Evolutionary conservation across 73 alveolate genomes (phyloP).

Genomic region (Paramecium biaurelia): DNA sequence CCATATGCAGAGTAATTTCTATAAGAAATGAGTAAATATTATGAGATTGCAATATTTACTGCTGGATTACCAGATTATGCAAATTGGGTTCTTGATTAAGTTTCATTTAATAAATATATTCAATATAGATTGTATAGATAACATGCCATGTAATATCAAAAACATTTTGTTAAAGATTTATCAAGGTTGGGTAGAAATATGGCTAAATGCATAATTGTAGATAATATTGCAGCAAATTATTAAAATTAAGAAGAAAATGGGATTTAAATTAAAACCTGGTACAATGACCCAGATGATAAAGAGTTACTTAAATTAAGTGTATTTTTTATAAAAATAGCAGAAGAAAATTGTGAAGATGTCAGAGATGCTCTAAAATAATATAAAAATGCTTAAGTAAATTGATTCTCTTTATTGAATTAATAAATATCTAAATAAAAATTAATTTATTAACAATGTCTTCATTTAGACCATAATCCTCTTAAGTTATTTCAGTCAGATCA

Average conservation of each 20-base stretch:
- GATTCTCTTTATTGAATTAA: background rate
- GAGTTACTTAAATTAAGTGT: slow-evolving; percentile 89
- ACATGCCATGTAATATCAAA: slow-evolving; percentile 90
- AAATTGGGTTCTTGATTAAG: slow-evolving; percentile 87
- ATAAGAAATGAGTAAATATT: slow-evolving; percentile 86
- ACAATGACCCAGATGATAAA: slow-evolving; percentile 87
- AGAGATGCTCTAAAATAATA: slow-evolving; percentile 82
- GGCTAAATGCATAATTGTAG: slow-evolving; percentile 88
- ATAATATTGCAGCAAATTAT: slow-evolving; percentile 95
- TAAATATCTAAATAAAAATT: background rate
- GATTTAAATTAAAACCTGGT: slow-evolving; percentile 92
- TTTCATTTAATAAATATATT: slow-evolving; percentile 77
- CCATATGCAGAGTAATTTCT: slow-evolving; percentile 91
- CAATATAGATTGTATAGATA: slow-evolving; percentile 87
- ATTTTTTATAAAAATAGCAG: slow-evolving; percentile 82
- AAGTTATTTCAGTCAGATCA: background rate
- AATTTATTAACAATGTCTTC: background rate
- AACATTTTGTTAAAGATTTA: slow-evolving; percentile 88
- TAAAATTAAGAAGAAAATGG: slow-evolving; percentile 93
- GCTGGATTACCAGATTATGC: slow-evolving; percentile 98
- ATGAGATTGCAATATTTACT: slow-evolving; percentile 96
- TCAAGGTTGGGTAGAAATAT: slow-evolving; percentile 93
- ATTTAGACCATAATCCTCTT: background rate
- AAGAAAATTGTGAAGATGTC: slow-evolving; percentile 86
- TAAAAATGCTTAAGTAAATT: background rate